A percentile compares a stretch with the other conserved stretches of the same genome.
These are phyloP conservation scores for Vigna unguiculata DNA, from an alignment of 306 rosid species.

Conservation along the genomic window DNA sequence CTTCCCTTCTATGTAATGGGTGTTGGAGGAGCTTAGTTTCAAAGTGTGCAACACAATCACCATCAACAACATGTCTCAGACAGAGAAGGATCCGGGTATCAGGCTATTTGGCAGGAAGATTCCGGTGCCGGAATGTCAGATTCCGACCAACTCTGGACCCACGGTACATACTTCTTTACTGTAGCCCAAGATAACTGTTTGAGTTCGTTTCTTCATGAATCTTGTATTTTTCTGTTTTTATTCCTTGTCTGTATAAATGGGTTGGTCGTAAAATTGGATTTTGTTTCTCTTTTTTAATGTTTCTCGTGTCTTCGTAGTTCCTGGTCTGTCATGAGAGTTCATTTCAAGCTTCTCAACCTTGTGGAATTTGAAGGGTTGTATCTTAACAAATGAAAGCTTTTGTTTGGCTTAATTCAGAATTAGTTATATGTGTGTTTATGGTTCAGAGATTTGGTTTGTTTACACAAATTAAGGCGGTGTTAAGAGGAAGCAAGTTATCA, in stretches of 20 bases:
- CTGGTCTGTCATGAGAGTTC: slow-evolving; percentile 17
- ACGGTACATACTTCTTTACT: slow-evolving; percentile 40
- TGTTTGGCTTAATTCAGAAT: background rate
- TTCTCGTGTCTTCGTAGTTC: slow-evolving; percentile 8
- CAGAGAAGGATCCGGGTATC: slow-evolving; percentile 57
- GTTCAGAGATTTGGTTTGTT: slow-evolving; percentile 31
- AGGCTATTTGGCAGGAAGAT: slow-evolving; percentile 74
- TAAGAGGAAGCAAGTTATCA: slow-evolving; percentile 18
- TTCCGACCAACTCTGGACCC: slow-evolving; percentile 52
- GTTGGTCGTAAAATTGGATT: slow-evolving; percentile 44
- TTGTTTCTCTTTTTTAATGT: background rate
- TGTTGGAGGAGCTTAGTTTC: slow-evolving; percentile 42
- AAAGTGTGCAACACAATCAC: slow-evolving; percentile 30
- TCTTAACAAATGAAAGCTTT: background rate
- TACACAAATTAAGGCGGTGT: background rate
- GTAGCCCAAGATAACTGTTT: background rate
- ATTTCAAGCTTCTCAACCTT: slow-evolving; percentile 17
- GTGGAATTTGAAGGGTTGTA: slow-evolving; percentile 9
- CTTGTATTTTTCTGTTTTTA: background rate
- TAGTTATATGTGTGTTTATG: background rate
- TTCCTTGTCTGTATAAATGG: slow-evolving; percentile 5
- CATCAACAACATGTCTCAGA: slow-evolving; percentile 45
- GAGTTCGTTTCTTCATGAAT: background rate
- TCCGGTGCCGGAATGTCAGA: slow-evolving; percentile 61
- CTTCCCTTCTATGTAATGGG: slow-evolving; percentile 44